Percentiles rank a stretch among this genome's conserved stretches.
Evolutionary conservation across 495 filamentous ascomycete species (phyloP).

Genomic region (Usnea hakonensis): DNA sequence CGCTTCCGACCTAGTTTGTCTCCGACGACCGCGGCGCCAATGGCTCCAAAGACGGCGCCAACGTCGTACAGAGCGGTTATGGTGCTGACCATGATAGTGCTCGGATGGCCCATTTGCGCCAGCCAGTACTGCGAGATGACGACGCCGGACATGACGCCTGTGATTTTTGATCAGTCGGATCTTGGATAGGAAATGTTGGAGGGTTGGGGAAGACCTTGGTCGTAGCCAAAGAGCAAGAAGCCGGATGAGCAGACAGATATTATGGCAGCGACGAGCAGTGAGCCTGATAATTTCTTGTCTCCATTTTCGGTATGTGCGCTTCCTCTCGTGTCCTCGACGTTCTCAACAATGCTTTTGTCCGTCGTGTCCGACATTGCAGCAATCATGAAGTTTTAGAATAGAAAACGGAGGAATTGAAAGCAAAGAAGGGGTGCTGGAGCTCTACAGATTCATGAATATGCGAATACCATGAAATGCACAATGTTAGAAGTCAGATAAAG

Average conservation of each 20-base stretch:
- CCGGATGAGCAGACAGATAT: constrained; percentile 37
- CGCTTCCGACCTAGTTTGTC: constrained; percentile 6
- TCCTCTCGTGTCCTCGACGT: constrained; percentile 1
- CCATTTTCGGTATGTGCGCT: not conserved
- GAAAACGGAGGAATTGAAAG: no score
- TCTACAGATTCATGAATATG: no score
- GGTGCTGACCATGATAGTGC: constrained; percentile 11
- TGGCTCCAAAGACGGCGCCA: constrained; percentile 9
- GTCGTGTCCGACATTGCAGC: not conserved
- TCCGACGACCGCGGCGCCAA: constrained; percentile 7
- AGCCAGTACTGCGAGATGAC: constrained; percentile 11
- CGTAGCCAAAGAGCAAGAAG: constrained; percentile 41
- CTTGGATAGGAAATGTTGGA: not conserved
- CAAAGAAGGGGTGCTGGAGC: no score
- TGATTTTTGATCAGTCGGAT: not conserved
- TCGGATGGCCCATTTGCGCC: constrained; percentile 6
- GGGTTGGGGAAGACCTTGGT: constrained; percentile 27
- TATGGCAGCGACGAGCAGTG: constrained; percentile 30
- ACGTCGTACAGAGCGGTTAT: constrained; percentile 11
- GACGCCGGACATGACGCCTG: constrained; percentile 34
- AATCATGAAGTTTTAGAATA: no score
- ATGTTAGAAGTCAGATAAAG: no score
- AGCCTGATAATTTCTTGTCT: not conserved
- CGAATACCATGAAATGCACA: no score
- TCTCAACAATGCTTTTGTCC: not conserved